Base-by-base conservation (phyloP, 345 rosid species). In the Erucastrum elatum region DNA sequence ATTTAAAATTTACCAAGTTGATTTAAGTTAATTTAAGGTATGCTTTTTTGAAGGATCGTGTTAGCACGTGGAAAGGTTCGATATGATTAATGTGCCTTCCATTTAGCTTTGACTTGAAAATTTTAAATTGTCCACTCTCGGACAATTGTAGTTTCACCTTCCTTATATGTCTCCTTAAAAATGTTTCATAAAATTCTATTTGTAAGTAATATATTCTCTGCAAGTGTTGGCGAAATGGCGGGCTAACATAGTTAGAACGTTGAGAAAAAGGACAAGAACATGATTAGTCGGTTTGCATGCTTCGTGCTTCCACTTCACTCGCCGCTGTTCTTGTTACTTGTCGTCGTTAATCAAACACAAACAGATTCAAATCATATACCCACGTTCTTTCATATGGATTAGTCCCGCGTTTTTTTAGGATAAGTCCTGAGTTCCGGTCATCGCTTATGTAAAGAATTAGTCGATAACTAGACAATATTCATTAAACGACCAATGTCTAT, bases 211-310 rank as follows among this genome's bases (percentile, higher is more conserved):
- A 62, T 51, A 49, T 63, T 69, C 8, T 12, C 3, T 12, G 39
- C 21, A 5, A 58, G 73, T 78, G 74, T 44, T 66, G 72, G 73
- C 77, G 77, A 78, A 78, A 78, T 79, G 78, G 78, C 82, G 70
- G 62, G 65, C 74, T 53, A 60, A 33, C 70, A 69, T 46, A 35
- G 77, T 25, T 66, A 9, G 8, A 72, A 66, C 77, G 81, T 6
- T 21, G 67, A 67, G 69, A 31, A 16, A 72, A 67, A 79, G 58
- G 72, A 69, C 79, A 80, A 80, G 79, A 70, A 80, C 79, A 80
- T 69, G 83, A 74, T 75, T 75, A 75, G 83, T 75, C 79, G 76
- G 83, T 75, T 70, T 70, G 79, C 83, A 75, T 80, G 76, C 79
- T 64, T 68, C 72, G n/a, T 33, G 79, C 76, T 80, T 26, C 72